phyloP scores from a whole-genome alignment of 2,329 filamentous ascomycete species.

The Colletotrichum gigasporum region DNA sequence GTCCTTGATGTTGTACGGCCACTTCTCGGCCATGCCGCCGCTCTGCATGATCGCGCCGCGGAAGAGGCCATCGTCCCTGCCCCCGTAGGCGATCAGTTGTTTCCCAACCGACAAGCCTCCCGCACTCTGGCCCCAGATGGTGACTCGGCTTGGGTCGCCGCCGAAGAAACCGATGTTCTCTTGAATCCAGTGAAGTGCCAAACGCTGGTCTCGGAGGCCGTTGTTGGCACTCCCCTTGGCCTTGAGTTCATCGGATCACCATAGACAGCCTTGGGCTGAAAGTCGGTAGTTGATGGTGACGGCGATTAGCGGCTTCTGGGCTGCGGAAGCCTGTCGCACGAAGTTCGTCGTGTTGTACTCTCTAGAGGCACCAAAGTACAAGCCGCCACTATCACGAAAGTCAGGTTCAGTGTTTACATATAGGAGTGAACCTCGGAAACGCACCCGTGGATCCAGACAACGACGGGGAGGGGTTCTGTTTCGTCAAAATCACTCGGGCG shows the following conservation, averaged over 20 bases:
- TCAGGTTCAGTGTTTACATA: too few relatives aligned
- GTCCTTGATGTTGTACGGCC: neutral
- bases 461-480: too few relatives aligned
- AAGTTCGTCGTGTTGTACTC: conserved; percentile 45
- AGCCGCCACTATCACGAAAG: too few relatives aligned
- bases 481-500: too few relatives aligned
- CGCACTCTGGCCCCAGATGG: conserved; percentile 63
- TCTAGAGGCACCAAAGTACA: conserved; percentile 49
- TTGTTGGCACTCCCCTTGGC: conserved; percentile 56
- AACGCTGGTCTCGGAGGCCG: conserved; percentile 58
- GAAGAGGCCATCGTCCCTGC: conserved; percentile 62
- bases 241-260: conserved; percentile 48
- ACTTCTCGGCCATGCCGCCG: conserved; percentile 37
- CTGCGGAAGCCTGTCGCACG: conserved; percentile 45
- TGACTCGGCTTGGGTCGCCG: conserved; percentile 56
- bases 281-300: conserved; percentile 62
- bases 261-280: conserved; percentile 61
- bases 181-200: conserved; percentile 59
- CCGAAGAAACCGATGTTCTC: conserved; percentile 61
- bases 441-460: too few relatives aligned
- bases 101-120: conserved; percentile 58
- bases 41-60: conserved; percentile 59
- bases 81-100: conserved; percentile 61
- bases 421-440: too few relatives aligned
- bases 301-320: conserved; percentile 55